A percentile compares a stretch with the other conserved stretches of the same genome.
Evolutionary conservation across 2,329 filamentous ascomycete genomes (phyloP).

Genomic region (Xylariaceae sp.): DNA sequence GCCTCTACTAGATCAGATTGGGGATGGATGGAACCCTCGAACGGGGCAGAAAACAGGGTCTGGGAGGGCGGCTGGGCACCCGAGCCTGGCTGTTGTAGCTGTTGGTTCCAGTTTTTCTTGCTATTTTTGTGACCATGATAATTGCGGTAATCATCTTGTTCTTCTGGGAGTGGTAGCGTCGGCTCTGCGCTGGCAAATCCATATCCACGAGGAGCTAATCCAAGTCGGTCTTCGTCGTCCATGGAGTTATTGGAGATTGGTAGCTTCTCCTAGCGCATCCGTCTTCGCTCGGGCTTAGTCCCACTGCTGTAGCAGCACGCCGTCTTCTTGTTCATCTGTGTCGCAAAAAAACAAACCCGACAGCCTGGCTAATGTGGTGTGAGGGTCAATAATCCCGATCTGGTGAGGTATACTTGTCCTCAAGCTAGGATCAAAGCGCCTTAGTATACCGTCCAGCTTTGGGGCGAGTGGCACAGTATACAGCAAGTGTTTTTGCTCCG

Average conservation of each 20-base stretch:
- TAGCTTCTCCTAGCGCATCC: neutral
- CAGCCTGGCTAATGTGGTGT: neutral
- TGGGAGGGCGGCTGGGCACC: slow-evolving; percentile 5
- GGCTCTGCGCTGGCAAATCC: slow-evolving; percentile 1
- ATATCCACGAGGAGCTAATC: slow-evolving; percentile 15
- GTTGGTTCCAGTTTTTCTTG: slow-evolving; percentile 24
- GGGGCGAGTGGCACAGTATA: no score
- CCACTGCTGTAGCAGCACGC: neutral
- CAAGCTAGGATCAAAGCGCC: neutral
- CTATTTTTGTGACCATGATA: slow-evolving; percentile 20
- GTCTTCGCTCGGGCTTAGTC: neutral
- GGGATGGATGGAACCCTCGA: slow-evolving; percentile 15
- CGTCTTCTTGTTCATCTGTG: slow-evolving; percentile 9
- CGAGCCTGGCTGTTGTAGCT: neutral
- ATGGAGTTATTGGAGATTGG: slow-evolving; percentile 15
- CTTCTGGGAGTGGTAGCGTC: neutral
- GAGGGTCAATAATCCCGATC: neutral
- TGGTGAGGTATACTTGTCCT: neutral
- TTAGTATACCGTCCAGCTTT: neutral
- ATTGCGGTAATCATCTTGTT: slow-evolving; percentile 10
- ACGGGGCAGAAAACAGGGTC: slow-evolving; percentile 20
- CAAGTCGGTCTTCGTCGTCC: slow-evolving; percentile 15
- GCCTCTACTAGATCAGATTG: slow-evolving; percentile 22
- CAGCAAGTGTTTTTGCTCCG: no score
- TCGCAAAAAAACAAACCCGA: slow-evolving; percentile 3